These are phyloP conservation scores for Trebouxia sp. DNA, from an alignment of 139 green algal genomes.

Conservation along the genomic window DNA sequence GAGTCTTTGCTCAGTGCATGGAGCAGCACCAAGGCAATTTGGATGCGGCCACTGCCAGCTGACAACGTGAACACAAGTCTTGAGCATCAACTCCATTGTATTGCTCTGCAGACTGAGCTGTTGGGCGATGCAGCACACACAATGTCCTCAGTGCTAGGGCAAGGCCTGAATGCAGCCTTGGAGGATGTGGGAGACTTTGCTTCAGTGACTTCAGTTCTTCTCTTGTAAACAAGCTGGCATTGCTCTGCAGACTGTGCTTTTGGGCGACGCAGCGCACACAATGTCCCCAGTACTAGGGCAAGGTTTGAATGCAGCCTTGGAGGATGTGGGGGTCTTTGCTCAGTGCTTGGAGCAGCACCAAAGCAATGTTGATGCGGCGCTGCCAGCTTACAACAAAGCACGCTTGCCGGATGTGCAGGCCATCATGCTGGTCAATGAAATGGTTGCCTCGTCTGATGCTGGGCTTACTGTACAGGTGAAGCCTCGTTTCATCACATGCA, in stretches of 20 bases:
- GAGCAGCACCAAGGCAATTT: slow-evolving; percentile 10
- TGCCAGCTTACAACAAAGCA: not conserved
- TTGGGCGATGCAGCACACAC: not conserved
- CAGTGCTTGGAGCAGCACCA: slow-evolving; percentile 8
- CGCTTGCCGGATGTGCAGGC: not conserved
- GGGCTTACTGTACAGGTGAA: not conserved
- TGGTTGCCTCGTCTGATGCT: not conserved
- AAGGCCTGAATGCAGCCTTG: slow-evolving; percentile 5
- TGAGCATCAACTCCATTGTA: too few species aligned
- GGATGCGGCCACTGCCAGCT: not conserved
- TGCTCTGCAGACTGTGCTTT: not conserved
- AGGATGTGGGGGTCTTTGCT: slow-evolving; percentile 4
- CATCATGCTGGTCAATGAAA: slow-evolving; percentile 2
- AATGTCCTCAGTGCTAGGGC: not conserved
- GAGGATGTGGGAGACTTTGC: slow-evolving; percentile 4
- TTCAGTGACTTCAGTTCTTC: too few species aligned
- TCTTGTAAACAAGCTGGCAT: not conserved
- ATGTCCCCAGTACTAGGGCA: slow-evolving; percentile 5
- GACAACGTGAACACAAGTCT: too few species aligned
- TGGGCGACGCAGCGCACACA: not conserved
- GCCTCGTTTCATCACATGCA: not conserved
- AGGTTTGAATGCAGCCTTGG: not conserved
- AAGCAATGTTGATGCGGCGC: not conserved
- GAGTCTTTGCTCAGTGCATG: too few species aligned
- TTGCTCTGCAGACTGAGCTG: slow-evolving; percentile 9